Percentiles rank a stretch among this genome's conserved stretches.
Conservation (phyloP, 176 grass and related monocot genomes). For the Eragrostis curvula region DNA sequence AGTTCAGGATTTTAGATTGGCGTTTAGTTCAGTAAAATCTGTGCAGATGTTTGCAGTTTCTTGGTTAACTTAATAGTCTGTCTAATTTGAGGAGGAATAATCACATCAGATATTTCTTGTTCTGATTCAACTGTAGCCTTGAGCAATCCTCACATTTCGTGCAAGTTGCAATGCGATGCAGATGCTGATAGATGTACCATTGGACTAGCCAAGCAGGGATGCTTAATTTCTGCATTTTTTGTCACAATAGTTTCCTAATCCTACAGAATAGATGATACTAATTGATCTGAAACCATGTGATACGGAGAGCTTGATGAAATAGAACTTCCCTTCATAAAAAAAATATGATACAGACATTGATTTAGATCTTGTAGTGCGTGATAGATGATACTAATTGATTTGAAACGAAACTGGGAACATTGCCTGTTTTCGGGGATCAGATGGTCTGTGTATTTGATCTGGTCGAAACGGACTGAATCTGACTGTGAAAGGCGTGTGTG, state of each 20-base stretch:
- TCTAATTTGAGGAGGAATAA: conserved; percentile 25
- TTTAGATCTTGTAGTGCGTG: background rate
- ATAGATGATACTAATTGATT: background rate
- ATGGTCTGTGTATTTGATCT: background rate
- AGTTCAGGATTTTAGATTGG: conserved; percentile 14
- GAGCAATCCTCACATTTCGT: too few species aligned
- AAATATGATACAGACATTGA: too few species aligned
- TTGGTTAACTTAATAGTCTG: background rate
- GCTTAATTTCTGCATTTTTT: background rate
- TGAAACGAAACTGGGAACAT: background rate
- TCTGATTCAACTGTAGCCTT: background rate
- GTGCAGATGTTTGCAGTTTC: conserved; percentile 27
- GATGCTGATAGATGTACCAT: background rate
- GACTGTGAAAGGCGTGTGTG: background rate
- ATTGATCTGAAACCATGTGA: background rate
- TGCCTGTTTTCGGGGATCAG: background rate
- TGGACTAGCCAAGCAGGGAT: background rate
- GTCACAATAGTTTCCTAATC: background rate
- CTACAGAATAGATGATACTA: background rate
- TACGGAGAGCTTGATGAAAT: too few species aligned
- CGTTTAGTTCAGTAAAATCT: background rate
- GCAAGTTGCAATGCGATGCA: background rate
- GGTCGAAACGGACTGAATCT: background rate
- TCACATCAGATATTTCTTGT: background rate
- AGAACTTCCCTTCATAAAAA: too few species aligned